These are phyloP conservation scores for Coprinopsis cinerea DNA, from an alignment of 768 basidiomycete genomes.

Conservation along the genomic window DNA sequence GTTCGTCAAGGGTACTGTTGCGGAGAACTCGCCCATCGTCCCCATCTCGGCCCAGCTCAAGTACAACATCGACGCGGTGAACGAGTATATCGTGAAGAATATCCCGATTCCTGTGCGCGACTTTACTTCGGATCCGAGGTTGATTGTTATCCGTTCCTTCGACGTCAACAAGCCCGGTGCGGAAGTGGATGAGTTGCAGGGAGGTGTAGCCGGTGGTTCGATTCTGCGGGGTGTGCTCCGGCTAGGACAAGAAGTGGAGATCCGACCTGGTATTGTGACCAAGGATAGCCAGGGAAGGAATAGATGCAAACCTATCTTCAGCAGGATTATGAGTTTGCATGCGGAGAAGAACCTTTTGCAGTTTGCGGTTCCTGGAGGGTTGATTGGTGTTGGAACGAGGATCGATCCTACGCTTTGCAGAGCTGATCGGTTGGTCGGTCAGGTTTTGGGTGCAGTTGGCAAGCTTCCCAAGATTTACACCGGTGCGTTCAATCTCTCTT, in stretches of 20 bases:
- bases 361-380: slow-evolving; percentile 94
- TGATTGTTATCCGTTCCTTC: slow-evolving; percentile 98
- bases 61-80: slow-evolving; percentile 99
- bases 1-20: slow-evolving; percentile 98
- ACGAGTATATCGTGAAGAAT: slow-evolving; percentile 95
- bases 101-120: slow-evolving; percentile 94
- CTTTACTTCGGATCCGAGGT: slow-evolving; percentile 84
- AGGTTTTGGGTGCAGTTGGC: slow-evolving; percentile 92
- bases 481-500: slow-evolving; percentile 35
- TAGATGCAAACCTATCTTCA: slow-evolving; percentile 91
- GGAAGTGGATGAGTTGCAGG: slow-evolving; percentile 94
- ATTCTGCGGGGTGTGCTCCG: slow-evolving; percentile 89
- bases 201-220: slow-evolving; percentile 96
- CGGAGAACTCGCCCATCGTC: slow-evolving; percentile 95
- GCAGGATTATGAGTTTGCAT: slow-evolving; percentile 82
- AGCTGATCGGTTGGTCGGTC: slow-evolving; percentile 94
- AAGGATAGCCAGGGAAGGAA: slow-evolving; percentile 89
- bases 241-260: slow-evolving; percentile 92
- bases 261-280: slow-evolving; percentile 94
- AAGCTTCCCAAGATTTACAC: slow-evolving; percentile 92
- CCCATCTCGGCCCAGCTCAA: slow-evolving; percentile 98
- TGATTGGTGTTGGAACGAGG: slow-evolving; percentile 97
- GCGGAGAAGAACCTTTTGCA: slow-evolving; percentile 93
- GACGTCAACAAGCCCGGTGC: slow-evolving; percentile 99
- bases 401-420: slow-evolving; percentile 96